phyloP scores from a whole-genome alignment of 2,329 filamentous ascomycete genomes.

The Fusarium camptoceras region DNA sequence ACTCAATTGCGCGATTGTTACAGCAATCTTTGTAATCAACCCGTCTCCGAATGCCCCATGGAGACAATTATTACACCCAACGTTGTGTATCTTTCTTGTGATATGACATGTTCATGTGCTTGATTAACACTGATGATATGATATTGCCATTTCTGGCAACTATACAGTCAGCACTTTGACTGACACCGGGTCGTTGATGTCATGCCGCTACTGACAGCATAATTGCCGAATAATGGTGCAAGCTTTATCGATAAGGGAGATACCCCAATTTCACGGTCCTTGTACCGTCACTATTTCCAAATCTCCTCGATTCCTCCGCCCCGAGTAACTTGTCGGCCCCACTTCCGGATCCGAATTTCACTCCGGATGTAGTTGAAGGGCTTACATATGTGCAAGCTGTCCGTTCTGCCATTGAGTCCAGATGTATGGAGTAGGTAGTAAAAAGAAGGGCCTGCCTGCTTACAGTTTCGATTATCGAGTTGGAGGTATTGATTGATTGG shows the following conservation, averaged over 20 bases:
- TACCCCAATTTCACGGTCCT: neutral
- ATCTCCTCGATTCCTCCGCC: neutral
- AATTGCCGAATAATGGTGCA: neutral
- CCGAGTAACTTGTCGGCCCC: neutral
- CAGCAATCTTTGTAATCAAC: conserved; percentile 25
- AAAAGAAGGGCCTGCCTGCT: neutral
- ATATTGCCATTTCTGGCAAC: neutral
- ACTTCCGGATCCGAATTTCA: conserved; percentile 4
- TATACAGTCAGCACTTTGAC: conserved; percentile 5
- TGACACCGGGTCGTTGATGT: conserved; percentile 10
- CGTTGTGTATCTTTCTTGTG: neutral
- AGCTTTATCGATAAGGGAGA: conserved; percentile 2
- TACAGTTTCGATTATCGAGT: neutral
- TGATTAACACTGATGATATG: neutral
- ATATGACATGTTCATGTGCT: neutral
- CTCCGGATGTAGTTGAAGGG: neutral
- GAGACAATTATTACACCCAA: neutral
- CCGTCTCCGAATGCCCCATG: conserved; percentile 16
- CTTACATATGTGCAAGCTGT: neutral
- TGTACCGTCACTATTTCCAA: neutral
- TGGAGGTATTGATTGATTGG: neutral
- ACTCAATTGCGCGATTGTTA: conserved; percentile 22
- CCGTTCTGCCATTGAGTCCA: neutral
- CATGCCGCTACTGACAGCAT: neutral
- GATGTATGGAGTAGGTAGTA: neutral